Conservation (phyloP, 768 basidiomycete species). For the Dioszegia aurantiaca region DNA sequence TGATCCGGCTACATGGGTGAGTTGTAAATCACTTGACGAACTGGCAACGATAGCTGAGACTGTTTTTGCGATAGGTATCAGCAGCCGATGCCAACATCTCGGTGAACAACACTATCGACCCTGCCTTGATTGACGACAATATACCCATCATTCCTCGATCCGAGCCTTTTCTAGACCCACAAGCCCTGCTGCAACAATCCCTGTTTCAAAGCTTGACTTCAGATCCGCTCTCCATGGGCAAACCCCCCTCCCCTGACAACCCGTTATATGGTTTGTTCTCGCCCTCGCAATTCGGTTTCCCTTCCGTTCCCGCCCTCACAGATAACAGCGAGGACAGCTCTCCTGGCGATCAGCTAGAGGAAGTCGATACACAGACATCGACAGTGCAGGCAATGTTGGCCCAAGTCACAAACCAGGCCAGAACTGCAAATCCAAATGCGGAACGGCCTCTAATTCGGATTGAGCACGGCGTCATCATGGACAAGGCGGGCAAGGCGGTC, state of each 20-base stretch:
- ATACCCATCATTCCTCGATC: not conserved
- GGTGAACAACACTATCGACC: slow-evolving; percentile 6
- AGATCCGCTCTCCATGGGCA: slow-evolving; percentile 9
- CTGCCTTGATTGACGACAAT: not conserved
- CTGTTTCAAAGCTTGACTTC: no score
- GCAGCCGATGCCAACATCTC: not conserved
- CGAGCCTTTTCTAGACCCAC: not conserved
- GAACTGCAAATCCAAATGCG: slow-evolving; percentile 37
- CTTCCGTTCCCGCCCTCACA: slow-evolving; percentile 5
- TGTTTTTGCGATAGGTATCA: not conserved
- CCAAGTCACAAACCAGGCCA: slow-evolving; percentile 30
- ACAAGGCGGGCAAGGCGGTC: slow-evolving; percentile 31
- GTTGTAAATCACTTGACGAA: not conserved
- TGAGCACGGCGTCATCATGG: slow-evolving; percentile 16
- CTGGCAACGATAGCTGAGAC: not conserved
- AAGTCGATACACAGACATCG: slow-evolving; percentile 12
- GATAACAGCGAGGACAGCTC: slow-evolving; percentile 11
- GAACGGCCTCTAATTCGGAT: slow-evolving; percentile 49
- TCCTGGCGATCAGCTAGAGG: slow-evolving; percentile 2
- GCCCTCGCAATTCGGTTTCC: slow-evolving; percentile 28
- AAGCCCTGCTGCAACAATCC: no score
- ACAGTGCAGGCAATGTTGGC: slow-evolving; percentile 30
- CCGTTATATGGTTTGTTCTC: slow-evolving; percentile 37
- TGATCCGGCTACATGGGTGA: slow-evolving; percentile 14
- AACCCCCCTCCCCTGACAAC: slow-evolving; percentile 27